Percentiles rank a stretch among this genome's conserved stretches.
Conservation (phyloP, 495 filamentous ascomycete species). For the Tetracladium marchalianum region DNA sequence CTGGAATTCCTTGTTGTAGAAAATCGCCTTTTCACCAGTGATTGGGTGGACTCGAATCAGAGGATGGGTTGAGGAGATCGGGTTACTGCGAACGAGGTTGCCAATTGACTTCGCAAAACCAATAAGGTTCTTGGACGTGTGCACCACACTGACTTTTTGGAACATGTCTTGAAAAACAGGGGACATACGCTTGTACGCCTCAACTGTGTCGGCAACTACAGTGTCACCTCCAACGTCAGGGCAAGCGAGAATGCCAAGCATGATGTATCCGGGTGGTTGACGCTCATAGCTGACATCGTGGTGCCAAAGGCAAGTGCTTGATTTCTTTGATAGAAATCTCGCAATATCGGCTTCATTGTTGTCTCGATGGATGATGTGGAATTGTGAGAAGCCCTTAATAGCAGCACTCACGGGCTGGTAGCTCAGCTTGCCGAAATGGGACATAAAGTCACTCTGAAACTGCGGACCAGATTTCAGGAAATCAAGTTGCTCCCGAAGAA, state of each 20-base stretch:
- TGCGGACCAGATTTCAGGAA: constrained; percentile 36
- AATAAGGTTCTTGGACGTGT: constrained; percentile 28
- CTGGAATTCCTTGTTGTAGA: constrained; percentile 44
- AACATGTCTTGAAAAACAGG: constrained; percentile 25
- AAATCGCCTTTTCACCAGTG: constrained; percentile 62
- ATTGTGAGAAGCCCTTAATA: constrained; percentile 41
- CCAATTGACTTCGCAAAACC: constrained; percentile 19
- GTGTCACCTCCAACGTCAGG: constrained; percentile 39
- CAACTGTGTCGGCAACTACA: constrained; percentile 23
- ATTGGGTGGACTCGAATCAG: constrained; percentile 55
- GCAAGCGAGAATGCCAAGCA: constrained; percentile 46
- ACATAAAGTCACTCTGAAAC: constrained; percentile 38
- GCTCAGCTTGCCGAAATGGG: constrained; percentile 49
- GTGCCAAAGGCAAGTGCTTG: constrained; percentile 48
- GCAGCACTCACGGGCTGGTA: constrained; percentile 48
- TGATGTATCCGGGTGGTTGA: constrained; percentile 47
- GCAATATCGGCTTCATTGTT: constrained; percentile 45
- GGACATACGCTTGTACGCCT: constrained; percentile 27
- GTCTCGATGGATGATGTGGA: constrained; percentile 53
- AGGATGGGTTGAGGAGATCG: constrained; percentile 37
- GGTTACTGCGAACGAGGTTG: constrained; percentile 24
- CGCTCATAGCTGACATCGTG: constrained; percentile 52
- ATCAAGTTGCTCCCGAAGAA: constrained; percentile 30
- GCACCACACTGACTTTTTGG: constrained; percentile 19
- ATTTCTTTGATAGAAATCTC: constrained; percentile 43